phyloP scores from a whole-genome alignment of 192 early-diverging fungal species.

The Funneliformis mosseae region DNA sequence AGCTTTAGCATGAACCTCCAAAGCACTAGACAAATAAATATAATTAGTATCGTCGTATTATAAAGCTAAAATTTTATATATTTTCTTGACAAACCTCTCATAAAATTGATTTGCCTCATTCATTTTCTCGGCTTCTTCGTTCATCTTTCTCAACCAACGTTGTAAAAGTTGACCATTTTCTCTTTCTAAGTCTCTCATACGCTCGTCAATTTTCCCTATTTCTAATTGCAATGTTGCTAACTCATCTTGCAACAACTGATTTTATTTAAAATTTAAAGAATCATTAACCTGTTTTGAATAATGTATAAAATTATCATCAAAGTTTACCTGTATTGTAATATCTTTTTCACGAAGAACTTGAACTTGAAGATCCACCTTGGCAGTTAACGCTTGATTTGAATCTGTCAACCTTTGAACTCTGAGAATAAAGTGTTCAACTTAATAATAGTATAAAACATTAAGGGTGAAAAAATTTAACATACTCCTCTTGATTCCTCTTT shows the following conservation, averaged over 20 bases:
- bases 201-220: conserved; percentile 74
- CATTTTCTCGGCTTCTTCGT: conserved; percentile 87
- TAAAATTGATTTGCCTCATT: conserved; percentile 91
- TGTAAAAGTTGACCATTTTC: conserved; percentile 90
- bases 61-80: neutral
- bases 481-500: conserved; percentile 67
- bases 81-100: conserved; percentile 64
- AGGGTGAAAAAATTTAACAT: conserved; percentile 41
- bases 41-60: neutral
- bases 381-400: conserved; percentile 31
- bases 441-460: neutral
- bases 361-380: conserved; percentile 42
- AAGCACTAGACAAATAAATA: conserved; percentile 2
- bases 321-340: conserved; percentile 77
- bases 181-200: conserved; percentile 63
- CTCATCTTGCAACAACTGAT: conserved; percentile 88
- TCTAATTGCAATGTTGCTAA: conserved; percentile 88
- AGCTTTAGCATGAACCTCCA: conserved; percentile 30
- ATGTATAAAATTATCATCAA: neutral
- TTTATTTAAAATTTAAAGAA: neutral
- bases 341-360: conserved; percentile 83
- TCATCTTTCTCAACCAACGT: conserved; percentile 91
- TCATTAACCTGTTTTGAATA: neutral
- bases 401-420: conserved; percentile 48
- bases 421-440: neutral